Evolutionary conservation across 1,139 yeast genomes (phyloP), one percentile per base, ranked within the genome.

Genomic region (Yamadazyma mexicana): DNA sequence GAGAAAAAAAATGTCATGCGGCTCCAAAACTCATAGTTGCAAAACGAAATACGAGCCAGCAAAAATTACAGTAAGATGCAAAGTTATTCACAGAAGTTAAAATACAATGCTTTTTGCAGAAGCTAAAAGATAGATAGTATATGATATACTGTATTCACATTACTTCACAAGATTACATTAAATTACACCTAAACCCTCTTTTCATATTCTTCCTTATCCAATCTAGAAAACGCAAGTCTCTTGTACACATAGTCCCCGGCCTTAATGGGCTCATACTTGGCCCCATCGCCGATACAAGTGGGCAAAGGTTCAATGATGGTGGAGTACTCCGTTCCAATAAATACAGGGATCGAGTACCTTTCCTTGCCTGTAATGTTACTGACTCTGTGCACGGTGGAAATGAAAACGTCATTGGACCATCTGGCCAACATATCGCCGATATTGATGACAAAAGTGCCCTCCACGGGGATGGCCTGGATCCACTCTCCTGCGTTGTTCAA

Each of bases 401-500:
- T 48, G 24, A 48, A 48, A 1, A 45, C 49, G 40, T 48, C 50
- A 34, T 48, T 48, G 1, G 51, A 48, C 51, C 51, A 48, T 37
- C 51, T 41, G 11, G 50, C 49, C 31, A 48, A 45, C 50, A 48
- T 47, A 36, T 48, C 51, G 23, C 51, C 51, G 31, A 48, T 47
- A 34, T 48, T 48, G 32, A 48, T 44, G 9, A 48, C 51, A 41
- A 48, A 44, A 3, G 51, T 45, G 6, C 40, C 41, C 15, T 37
- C 42, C 10, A 48, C 35, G 7, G 51, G 51, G 9, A 45, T 37
- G 12, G 51, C 50, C 30, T 46, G 40, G 18, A 48, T 43, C 50
- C 50, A 48, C 35, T 47, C 47, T 3, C 51, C 51, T 14, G 38
- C 33, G 22, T 39, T 42, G 30, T 46, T 47, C 12, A 47, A 37